A percentile compares a stretch with the other conserved stretches of the same genome.
Evolutionary conservation across 192 early-diverging fungal species (phyloP).

Genomic region (Polychytrium aggregatum): DNA sequence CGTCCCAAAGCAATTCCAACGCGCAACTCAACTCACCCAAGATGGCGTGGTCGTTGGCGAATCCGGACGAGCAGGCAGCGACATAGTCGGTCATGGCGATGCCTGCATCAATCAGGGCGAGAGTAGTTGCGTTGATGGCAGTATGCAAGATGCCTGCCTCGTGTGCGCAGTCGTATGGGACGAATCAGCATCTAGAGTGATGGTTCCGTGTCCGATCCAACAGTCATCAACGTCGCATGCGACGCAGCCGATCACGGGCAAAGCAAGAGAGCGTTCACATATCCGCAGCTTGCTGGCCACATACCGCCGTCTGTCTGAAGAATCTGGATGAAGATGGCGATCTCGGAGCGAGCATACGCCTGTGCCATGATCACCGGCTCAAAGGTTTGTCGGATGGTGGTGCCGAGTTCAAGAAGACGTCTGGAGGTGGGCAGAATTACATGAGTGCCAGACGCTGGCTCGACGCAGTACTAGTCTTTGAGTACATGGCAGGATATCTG

Average conservation of each 20-base stretch:
- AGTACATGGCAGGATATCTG: no score
- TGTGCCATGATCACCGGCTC: slow-evolving; percentile 70
- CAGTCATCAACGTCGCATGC: no score
- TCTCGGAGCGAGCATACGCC: slow-evolving; percentile 78
- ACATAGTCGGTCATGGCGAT: slow-evolving; percentile 78
- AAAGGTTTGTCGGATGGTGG: slow-evolving; percentile 80
- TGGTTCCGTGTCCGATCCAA: no score
- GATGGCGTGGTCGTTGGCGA: slow-evolving; percentile 61
- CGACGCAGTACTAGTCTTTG: no score
- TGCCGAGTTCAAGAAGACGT: slow-evolving; percentile 74
- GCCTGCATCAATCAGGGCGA: slow-evolving; percentile 68
- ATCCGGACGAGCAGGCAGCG: slow-evolving; percentile 62
- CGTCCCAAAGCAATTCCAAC: no score
- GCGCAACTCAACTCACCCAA: slow-evolving; percentile 43
- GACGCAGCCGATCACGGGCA: no score
- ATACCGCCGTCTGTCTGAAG: slow-evolving; percentile 88
- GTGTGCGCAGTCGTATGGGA: no score
- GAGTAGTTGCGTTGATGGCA: slow-evolving; percentile 50
- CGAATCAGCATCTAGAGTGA: no score
- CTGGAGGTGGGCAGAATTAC: no score
- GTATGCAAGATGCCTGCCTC: slow-evolving; percentile 52
- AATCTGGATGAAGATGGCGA: slow-evolving; percentile 84
- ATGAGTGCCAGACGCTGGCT: no score
- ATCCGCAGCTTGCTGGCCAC: no score
- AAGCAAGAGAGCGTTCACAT: no score